phyloP scores from a whole-genome alignment of 345 rosid genomes.

The Anacardium occidentale region DNA sequence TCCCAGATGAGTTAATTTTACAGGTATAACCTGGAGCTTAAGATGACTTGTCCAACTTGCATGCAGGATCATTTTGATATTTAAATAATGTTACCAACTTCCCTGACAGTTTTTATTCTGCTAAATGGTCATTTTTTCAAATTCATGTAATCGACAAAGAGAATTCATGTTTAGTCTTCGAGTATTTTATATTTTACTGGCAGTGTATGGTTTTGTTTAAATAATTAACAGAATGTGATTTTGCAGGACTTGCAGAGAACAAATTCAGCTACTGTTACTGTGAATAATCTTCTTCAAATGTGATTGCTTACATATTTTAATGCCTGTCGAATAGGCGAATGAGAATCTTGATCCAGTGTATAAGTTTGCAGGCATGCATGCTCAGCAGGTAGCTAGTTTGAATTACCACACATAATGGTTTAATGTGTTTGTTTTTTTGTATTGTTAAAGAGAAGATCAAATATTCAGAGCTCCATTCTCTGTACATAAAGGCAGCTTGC shows the following conservation, averaged over 20 bases:
- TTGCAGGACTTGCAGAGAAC: slow-evolving; percentile 97
- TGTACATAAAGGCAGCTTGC: slow-evolving; percentile 42
- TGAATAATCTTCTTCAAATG: slow-evolving; percentile 98
- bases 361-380: slow-evolving; percentile 25
- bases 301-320: slow-evolving; percentile 27
- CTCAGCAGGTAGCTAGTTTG: slow-evolving; percentile 19
- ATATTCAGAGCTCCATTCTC: slow-evolving; percentile 26
- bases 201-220: not conserved
- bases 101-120: not conserved
- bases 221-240: slow-evolving; percentile 1
- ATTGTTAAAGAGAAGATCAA: not conserved
- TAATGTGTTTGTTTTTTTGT: slow-evolving; percentile 8
- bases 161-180: not conserved
- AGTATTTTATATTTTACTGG: not conserved
- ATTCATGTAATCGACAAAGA: slow-evolving; percentile 2
- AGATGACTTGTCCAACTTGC: not conserved
- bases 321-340: not conserved
- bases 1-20: slow-evolving; percentile 85
- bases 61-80: not conserved
- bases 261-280: slow-evolving; percentile 83
- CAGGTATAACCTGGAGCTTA: slow-evolving; percentile 49
- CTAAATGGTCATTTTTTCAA: not conserved
- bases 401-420: slow-evolving; percentile 16
- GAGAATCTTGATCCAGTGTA: slow-evolving; percentile 12
- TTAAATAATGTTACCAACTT: not conserved